phyloP scores from a whole-genome alignment of 148 eudicot genomes.

The Tetragonia tetragonoides region DNA sequence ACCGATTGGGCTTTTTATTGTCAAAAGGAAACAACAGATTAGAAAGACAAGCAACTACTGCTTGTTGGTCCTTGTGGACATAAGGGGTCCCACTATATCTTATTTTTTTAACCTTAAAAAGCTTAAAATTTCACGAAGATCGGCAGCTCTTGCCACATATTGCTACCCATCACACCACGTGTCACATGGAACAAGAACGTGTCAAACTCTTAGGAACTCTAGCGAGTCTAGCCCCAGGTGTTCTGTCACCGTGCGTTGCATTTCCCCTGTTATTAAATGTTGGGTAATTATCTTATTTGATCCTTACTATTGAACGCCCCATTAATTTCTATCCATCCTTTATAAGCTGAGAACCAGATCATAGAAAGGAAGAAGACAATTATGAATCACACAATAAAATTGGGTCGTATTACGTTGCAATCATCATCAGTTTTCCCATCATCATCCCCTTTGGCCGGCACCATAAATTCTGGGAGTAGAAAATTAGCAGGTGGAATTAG shows the following conservation, averaged over 20 bases:
- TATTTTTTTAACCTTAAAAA: neutral
- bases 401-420: neutral
- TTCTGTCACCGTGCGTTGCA: neutral
- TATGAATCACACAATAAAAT: constrained; percentile 17
- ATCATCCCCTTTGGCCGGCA: neutral
- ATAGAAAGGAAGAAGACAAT: neutral
- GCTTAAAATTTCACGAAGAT: neutral
- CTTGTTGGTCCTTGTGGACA: neutral
- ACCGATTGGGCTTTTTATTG: neutral
- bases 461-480: neutral
- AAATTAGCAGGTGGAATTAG: neutral
- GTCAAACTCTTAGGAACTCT: neutral
- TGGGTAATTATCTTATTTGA: no score
- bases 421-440: neutral
- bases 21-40: no score
- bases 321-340: no score
- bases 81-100: neutral
- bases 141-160: neutral
- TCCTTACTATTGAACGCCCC: neutral
- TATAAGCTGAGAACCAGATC: neutral
- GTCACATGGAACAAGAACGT: neutral
- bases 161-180: no score
- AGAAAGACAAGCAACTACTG: no score
- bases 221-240: neutral
- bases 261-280: neutral